phyloP scores from a whole-genome alignment of 352 stramenopile genomes.

The Pythium grandisporangium region DNA sequence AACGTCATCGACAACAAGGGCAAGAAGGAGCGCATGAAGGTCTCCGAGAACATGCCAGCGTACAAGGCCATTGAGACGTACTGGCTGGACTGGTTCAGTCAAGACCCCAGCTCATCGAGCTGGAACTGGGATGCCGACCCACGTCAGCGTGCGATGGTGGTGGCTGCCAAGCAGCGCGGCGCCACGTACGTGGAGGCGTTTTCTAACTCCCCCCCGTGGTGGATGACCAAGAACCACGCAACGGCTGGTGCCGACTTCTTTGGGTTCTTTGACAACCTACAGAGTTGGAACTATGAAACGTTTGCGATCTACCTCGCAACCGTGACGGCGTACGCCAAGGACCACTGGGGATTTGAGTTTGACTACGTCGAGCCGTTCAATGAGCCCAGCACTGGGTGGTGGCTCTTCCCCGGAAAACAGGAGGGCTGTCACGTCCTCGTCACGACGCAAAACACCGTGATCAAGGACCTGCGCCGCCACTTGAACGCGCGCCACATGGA shows the following conservation, averaged over 20 bases:
- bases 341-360: slow-evolving; percentile 36
- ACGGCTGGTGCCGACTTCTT: slow-evolving; percentile 25
- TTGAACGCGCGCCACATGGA: slow-evolving; percentile 20
- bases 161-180: slow-evolving; percentile 23
- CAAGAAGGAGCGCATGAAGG: slow-evolving; percentile 29
- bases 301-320: slow-evolving; percentile 40
- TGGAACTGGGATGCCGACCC: slow-evolving; percentile 40
- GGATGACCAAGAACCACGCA: slow-evolving; percentile 49
- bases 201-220: slow-evolving; percentile 54
- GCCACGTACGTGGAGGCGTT: slow-evolving; percentile 38
- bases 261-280: slow-evolving; percentile 33
- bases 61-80: slow-evolving; percentile 50
- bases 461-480: slow-evolving; percentile 26
- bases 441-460: slow-evolving; percentile 25
- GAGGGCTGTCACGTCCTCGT: slow-evolving; percentile 46
- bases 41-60: slow-evolving; percentile 31
- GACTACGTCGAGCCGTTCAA: slow-evolving; percentile 53
- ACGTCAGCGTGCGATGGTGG: slow-evolving; percentile 32
- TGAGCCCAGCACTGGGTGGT: slow-evolving; percentile 41
- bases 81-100: slow-evolving; percentile 41
- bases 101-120: slow-evolving; percentile 22
- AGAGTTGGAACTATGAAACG: slow-evolving; percentile 30
- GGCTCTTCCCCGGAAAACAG: slow-evolving; percentile 29
- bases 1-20: slow-evolving; percentile 30
- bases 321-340: slow-evolving; percentile 27